phyloP scores from a whole-genome alignment of 805 yeast genomes.

The Cyberlindnera euphorbiiphila region DNA sequence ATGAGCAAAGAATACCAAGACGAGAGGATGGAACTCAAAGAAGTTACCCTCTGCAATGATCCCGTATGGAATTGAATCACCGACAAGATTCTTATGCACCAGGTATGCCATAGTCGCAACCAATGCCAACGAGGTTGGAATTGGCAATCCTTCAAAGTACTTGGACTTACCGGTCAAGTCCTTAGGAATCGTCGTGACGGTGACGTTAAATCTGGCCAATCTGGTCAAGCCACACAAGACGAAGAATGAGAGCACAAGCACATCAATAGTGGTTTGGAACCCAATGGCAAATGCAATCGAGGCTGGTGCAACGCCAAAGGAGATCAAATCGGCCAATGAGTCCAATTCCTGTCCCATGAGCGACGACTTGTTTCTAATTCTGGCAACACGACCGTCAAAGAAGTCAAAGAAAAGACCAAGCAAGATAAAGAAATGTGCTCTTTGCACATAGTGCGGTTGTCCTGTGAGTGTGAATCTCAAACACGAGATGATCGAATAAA shows the following conservation, averaged over 20 bases:
- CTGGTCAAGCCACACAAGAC: conserved; percentile 92
- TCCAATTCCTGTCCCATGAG: conserved; percentile 97
- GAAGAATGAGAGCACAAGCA: conserved; percentile 70
- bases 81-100: conserved; percentile 48
- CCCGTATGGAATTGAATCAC: conserved; percentile 64
- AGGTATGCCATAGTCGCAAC: conserved; percentile 70
- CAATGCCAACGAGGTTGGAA: conserved; percentile 79
- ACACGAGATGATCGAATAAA: conserved; percentile 84
- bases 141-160: conserved; percentile 95
- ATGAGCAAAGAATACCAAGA: conserved; percentile 60
- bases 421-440: conserved; percentile 87
- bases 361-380: conserved; percentile 86
- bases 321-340: conserved; percentile 89
- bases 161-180: conserved; percentile 82
- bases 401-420: conserved; percentile 93
- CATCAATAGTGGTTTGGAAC: conserved; percentile 78
- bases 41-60: conserved; percentile 47
- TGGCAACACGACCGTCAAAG: conserved; percentile 95
- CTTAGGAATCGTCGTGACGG: conserved; percentile 89
- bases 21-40: conserved; percentile 73
- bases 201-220: conserved; percentile 92
- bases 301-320: conserved; percentile 96
- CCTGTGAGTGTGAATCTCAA: conserved; percentile 73
- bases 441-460: conserved; percentile 64
- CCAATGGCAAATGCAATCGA: conserved; percentile 90